Evolutionary conservation across 2,329 filamentous ascomycete species (phyloP).

Genomic region (Fusarium haematococcum): DNA sequence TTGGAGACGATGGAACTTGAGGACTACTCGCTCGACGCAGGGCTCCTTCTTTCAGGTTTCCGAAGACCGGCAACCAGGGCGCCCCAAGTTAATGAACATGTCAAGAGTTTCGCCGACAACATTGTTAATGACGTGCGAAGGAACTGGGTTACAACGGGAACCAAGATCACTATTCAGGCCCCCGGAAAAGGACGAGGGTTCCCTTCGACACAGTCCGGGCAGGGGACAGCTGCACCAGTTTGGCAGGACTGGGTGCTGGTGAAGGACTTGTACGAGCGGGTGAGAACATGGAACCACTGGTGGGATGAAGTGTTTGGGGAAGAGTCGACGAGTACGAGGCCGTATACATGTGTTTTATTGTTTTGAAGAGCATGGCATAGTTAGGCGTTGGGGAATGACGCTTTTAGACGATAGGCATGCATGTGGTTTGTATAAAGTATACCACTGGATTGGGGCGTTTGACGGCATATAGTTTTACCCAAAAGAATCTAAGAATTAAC

Average conservation of each 20-base stretch:
- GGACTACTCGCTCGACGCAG: slow-evolving; percentile 25
- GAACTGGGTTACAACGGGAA: slow-evolving; percentile 55
- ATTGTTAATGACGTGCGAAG: slow-evolving; percentile 59
- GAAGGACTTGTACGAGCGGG: slow-evolving; percentile 46
- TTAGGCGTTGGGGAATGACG: slow-evolving; percentile 32
- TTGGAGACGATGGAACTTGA: slow-evolving; percentile 29
- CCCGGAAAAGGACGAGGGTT: slow-evolving; percentile 49
- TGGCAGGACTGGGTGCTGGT: slow-evolving; percentile 49
- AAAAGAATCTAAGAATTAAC: neutral
- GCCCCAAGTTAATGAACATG: slow-evolving; percentile 42
- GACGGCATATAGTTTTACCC: neutral
- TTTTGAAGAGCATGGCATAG: slow-evolving; percentile 43
- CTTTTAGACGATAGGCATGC: neutral
- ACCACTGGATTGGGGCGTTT: slow-evolving; percentile 10
- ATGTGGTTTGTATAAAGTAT: slow-evolving; percentile 14
- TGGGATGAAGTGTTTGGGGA: slow-evolving; percentile 41
- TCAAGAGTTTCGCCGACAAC: slow-evolving; percentile 55
- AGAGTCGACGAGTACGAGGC: neutral
- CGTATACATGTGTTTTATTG: slow-evolving; percentile 38
- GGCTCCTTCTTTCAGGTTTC: slow-evolving; percentile 40
- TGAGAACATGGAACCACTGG: slow-evolving; percentile 51
- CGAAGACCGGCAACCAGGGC: slow-evolving; percentile 1
- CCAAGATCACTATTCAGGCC: slow-evolving; percentile 53
- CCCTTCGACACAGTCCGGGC: slow-evolving; percentile 50
- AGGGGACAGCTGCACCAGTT: slow-evolving; percentile 48